Evolutionary conservation across 2,329 filamentous ascomycete genomes (phyloP), one percentile per base, ranked within the genome.

Genomic region (Chrysosporium keratinophilum): DNA sequence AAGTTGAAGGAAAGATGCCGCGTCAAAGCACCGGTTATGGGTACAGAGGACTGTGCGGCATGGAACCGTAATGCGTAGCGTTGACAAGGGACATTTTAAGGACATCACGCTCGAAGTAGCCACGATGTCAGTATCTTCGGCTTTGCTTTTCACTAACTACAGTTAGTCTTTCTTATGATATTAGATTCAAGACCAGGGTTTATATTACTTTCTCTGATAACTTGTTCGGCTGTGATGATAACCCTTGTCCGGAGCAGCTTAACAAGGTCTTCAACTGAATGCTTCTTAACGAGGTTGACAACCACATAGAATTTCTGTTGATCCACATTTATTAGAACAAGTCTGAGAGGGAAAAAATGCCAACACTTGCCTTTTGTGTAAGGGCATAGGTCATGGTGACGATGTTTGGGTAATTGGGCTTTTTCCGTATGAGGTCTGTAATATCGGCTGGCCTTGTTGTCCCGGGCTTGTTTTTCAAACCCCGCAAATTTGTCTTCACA

Each of bases 21-120:
- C 91, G 67, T 98, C 93, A 62, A 97, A 98, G 67, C 93, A 98
- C 65, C 95, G 88, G 23, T 93, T 87, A 67, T 98, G 93, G 2
- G 81, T 84, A 71, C 93, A 98, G 34, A 83, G 72, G 2, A 82
- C 77, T 3, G 87, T 87, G 34, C 93, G 83, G 61, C 88, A 88
- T 0, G 93, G 93, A 14, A 87, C 76, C 7, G 78, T 77, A 35
- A 98, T 85, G 56, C 90, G 80, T 67, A 89, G 80, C 35, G 88
- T 95, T 2, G 89, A 94, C 33, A 97, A 75, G 0, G 93, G 93
- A 64, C 94, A 95, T 68, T 95, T 95, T 10, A 98, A 74, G 10
- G 90, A 95, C 71, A 98, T 80, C 42, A 93, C 84, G 51, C 85
- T 85, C 1, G 91, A 94, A 1, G 87, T 95, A 0, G 91, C 83